Evolutionary conservation across 768 basidiomycete genomes (phyloP), one percentile per base, ranked within the genome.

Genomic region (Mrakia frigida): DNA sequence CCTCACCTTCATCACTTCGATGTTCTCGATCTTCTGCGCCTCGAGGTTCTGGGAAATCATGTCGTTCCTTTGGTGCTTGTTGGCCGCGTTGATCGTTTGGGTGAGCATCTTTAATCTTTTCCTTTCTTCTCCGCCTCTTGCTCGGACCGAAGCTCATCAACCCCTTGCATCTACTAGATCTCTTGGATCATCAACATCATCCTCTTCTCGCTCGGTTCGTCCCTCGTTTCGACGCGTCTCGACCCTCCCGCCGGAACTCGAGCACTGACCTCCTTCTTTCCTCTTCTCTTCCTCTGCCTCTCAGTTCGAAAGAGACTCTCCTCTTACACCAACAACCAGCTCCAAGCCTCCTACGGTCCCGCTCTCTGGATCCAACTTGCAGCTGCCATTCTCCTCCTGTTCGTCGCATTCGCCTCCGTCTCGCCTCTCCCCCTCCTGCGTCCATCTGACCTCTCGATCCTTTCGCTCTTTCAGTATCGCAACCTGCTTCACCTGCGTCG

Each of bases 381-480:
- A 0, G 61, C 73, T 25, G 61, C 73, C 9, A 43, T 74, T 43
- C 43, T 74, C 31, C 73, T 74, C 33, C 73, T 74, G 73, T 74
- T 41, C 73, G 73, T 74, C 73, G 4, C 52, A n/a, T n/a, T n/a
- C n/a, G n/a, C n/a, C 37, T 31, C 21, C 37, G 25, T 41, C 33
- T 39, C 37, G 13, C n/a, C n/a, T 21, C 9, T 2, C 35, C 69
- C 41, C 53, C 50, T 23, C 23, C 70, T 50, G 21, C n/a, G 59
- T 31, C 9, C 1, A 0, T 52, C 60, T n/a, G 3, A 23, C 4
- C 16, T n/a, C 23, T 18, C 25, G 33, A 41, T 25, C 18, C 28
- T 25, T 28, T 9, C 56, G 25, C 67, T 33, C 28, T 33, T n/a
- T 59, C 98, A 41, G 86, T 92, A 25, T 87, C 88, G 21, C 52